phyloP scores from a whole-genome alignment of 2,329 filamentous ascomycete species.

The Cucurbitaria berberidis region DNA sequence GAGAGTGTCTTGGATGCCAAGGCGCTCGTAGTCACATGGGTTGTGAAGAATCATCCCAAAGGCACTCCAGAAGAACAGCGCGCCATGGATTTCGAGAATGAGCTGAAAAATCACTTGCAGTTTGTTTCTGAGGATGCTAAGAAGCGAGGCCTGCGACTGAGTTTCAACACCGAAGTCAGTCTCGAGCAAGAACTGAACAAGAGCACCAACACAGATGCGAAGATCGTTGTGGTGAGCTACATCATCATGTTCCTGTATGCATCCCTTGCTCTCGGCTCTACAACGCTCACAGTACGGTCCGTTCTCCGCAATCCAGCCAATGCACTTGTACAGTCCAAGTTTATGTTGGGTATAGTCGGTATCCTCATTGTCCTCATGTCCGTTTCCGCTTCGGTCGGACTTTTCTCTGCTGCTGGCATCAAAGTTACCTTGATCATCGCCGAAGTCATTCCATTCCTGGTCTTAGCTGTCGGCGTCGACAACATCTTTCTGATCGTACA shows the following conservation, averaged over 20 bases:
- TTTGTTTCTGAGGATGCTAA: conserved; percentile 81
- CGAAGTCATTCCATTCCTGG: conserved; percentile 97
- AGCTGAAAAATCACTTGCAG: conserved; percentile 74
- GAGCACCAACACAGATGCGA: conserved; percentile 96
- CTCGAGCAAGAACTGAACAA: conserved; percentile 96
- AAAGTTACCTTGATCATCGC: conserved; percentile 98
- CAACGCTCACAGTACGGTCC: conserved; percentile 76
- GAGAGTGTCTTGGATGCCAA: conserved; percentile 71
- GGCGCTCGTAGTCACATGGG: conserved; percentile 91
- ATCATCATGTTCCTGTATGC: conserved; percentile 99
- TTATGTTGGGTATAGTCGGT: conserved; percentile 90
- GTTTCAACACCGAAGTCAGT: conserved; percentile 94
- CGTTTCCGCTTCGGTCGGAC: conserved; percentile 89
- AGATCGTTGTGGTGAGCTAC: conserved; percentile 95
- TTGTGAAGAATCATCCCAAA: conserved; percentile 84
- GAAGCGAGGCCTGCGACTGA: conserved; percentile 80
- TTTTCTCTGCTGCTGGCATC: conserved; percentile 90
- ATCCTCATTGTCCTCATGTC: conserved; percentile 98
- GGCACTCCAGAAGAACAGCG: conserved; percentile 71
- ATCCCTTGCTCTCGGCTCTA: conserved; percentile 88
- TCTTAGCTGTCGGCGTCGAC: conserved; percentile 94
- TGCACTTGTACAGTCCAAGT: conserved; percentile 93
- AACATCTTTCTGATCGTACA: conserved; percentile 99
- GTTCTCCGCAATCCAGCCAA: conserved; percentile 82
- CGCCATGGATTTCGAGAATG: conserved; percentile 89